A percentile compares a stretch with the other conserved stretches of the same genome.
Conservation (phyloP, 768 basidiomycete genomes). For the Trametes meyenii region DNA sequence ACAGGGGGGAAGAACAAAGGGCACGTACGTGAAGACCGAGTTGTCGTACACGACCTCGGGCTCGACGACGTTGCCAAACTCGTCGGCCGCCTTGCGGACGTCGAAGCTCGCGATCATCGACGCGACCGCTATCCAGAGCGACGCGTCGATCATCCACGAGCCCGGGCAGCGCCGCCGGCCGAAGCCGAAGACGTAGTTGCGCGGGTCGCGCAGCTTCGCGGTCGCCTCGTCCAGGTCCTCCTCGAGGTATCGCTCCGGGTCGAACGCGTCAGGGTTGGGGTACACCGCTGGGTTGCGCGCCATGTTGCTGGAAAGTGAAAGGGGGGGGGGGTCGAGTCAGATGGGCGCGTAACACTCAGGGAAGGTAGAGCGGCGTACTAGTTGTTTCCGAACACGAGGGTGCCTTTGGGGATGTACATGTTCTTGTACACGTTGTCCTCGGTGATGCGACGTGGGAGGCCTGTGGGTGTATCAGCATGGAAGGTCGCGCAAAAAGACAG, state of each 20-base stretch:
- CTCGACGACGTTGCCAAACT: constrained; percentile 27
- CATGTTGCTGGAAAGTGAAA: constrained; percentile 30
- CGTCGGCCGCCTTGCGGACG: constrained; percentile 28
- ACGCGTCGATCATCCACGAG: constrained; percentile 26
- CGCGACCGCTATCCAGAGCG: constrained; percentile 31
- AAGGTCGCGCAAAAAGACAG: background rate
- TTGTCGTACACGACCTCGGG: constrained; percentile 57
- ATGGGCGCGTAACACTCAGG: constrained; percentile 2
- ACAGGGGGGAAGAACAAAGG: constrained; percentile 2
- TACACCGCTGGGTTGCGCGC: constrained; percentile 46
- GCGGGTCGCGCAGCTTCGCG: constrained; percentile 42
- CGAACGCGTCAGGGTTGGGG: constrained; percentile 52
- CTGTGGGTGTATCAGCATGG: constrained; percentile 35
- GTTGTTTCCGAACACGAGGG: constrained; percentile 65
- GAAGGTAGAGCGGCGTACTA: constrained; percentile 42
- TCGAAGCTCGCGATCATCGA: constrained; percentile 29
- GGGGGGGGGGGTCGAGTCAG: background rate
- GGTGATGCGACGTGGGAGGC: constrained; percentile 64
- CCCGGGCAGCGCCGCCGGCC: constrained; percentile 33
- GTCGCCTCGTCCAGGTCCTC: constrained; percentile 24
- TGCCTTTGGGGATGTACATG: constrained; percentile 63
- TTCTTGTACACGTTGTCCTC: constrained; percentile 67
- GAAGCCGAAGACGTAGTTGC: constrained; percentile 38
- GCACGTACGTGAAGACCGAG: constrained; percentile 60
- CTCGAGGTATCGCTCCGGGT: constrained; percentile 54